phyloP scores from a whole-genome alignment of 73 alveolate genomes.

The Paraurostyla sp. region DNA sequence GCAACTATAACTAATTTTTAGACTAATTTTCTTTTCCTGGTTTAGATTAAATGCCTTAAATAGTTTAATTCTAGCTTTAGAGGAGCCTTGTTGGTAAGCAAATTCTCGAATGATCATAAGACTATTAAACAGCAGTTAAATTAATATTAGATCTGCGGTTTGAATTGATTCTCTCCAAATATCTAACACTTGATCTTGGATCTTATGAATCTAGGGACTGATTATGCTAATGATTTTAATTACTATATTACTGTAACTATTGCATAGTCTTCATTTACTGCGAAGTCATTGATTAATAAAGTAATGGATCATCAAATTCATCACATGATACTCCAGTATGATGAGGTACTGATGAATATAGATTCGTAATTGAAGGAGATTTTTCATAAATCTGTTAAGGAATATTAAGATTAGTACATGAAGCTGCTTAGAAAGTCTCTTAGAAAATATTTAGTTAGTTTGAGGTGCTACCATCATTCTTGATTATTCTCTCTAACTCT shows the following conservation, averaged over 20 bases:
- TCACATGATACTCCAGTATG: not conserved
- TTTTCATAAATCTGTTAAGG: not conserved
- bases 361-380: slow-evolving; percentile 2
- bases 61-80: not conserved
- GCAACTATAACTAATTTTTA: not conserved
- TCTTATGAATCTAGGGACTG: no score
- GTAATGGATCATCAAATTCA: not conserved
- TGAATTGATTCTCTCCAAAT: not conserved
- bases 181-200: not conserved
- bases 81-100: slow-evolving; percentile 41
- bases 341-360: not conserved
- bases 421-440: slow-evolving; percentile 36
- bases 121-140: not conserved
- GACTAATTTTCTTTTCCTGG: not conserved
- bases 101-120: slow-evolving; percentile 53
- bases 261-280: not conserved
- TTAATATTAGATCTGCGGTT: not conserved
- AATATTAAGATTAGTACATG: not conserved
- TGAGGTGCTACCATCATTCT: not conserved
- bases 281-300: slow-evolving; percentile 3
- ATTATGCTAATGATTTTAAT: not conserved
- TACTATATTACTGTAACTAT: not conserved
- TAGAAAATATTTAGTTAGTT: not conserved
- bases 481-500: slow-evolving; percentile 27
- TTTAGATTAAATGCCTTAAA: not conserved